Evolutionary conservation across 257 asterid species (phyloP).

Genomic region (Verbena officinalis): DNA sequence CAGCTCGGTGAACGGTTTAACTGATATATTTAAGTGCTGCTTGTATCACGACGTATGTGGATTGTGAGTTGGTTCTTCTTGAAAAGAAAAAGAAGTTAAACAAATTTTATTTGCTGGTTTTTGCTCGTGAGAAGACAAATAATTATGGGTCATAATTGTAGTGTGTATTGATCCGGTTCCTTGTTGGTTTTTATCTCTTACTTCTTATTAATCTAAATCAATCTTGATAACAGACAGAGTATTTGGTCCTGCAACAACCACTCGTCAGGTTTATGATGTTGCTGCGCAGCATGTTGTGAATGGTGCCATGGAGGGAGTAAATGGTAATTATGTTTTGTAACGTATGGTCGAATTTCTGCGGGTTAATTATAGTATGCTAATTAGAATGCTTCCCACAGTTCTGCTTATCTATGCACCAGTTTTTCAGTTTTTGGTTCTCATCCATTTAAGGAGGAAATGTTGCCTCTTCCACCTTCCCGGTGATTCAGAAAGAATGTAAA

Average conservation of each 20-base stretch:
- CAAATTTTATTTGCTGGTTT: constrained; percentile 7
- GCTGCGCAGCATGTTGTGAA: constrained; percentile 82
- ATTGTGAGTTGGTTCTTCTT: constrained; percentile 12
- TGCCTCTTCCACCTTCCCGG: too few species aligned
- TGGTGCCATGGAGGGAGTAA: constrained; percentile 88
- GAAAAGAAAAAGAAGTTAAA: constrained; percentile 4
- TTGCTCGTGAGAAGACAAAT: not conserved
- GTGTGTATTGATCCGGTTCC: not conserved
- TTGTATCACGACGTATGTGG: not conserved
- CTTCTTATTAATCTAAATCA: constrained; percentile 16
- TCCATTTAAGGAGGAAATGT: not conserved
- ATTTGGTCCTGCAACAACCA: constrained; percentile 96
- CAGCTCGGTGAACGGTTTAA: not conserved
- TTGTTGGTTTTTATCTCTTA: constrained; percentile 12
- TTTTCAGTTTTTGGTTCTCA: not conserved
- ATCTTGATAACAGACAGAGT: constrained; percentile 59
- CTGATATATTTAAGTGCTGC: not conserved
- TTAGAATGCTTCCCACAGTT: not conserved
- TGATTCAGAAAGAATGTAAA: not conserved
- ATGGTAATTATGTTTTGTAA: constrained; percentile 49
- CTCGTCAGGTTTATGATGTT: constrained; percentile 81
- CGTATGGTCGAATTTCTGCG: constrained; percentile 3
- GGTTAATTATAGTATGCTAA: not conserved
- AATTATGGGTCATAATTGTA: not conserved
- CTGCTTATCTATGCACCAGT: not conserved